Conservation (phyloP, 225 moss, liverwort and hornwort species). For the Rhytidiadelphus loreus region DNA sequence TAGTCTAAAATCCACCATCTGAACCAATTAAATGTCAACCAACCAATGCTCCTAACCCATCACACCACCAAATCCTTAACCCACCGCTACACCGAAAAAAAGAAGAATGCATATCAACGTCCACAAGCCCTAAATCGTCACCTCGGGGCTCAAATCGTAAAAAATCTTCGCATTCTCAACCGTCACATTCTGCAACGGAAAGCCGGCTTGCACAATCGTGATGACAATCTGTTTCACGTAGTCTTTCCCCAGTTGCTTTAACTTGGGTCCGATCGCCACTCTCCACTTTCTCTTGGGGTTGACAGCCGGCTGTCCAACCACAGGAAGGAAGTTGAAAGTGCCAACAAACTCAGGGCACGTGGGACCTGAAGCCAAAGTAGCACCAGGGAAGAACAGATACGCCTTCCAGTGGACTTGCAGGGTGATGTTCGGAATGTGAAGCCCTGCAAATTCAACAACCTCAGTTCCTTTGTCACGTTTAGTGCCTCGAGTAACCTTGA, state of each 20-base stretch:
- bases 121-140: background rate
- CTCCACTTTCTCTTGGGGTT: slow-evolving; percentile 3
- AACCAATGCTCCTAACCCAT: background rate
- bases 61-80: background rate
- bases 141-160: slow-evolving; percentile 7
- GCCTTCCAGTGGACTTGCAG: background rate
- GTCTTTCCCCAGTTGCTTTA: background rate
- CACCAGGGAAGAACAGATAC: background rate
- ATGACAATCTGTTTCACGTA: background rate
- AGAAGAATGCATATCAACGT: background rate
- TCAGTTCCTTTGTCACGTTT: background rate
- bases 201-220: background rate
- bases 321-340: slow-evolving; percentile 7
- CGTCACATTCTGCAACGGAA: background rate
- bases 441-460: background rate
- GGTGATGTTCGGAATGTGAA: background rate
- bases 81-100: no score
- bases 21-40: background rate
- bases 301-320: background rate
- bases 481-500: background rate
- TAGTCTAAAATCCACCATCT: background rate
- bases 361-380: background rate
- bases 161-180: background rate
- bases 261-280: background rate
- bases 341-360: slow-evolving; percentile 16